phyloP scores from a whole-genome alignment of 2,329 filamentous ascomycete species.

The Dactylellina leptospora region DNA sequence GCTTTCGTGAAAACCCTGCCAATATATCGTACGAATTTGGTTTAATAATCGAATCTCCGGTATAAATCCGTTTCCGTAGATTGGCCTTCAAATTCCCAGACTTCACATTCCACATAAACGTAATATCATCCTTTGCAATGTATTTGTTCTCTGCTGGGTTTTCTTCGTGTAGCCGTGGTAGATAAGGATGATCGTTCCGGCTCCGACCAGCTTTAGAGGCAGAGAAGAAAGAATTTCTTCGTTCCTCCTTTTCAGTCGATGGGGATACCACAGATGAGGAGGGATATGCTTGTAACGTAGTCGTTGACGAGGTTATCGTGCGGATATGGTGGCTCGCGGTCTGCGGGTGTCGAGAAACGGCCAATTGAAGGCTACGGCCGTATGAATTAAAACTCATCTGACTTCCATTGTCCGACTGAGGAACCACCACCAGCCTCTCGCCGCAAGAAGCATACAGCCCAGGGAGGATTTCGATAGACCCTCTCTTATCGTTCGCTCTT shows the following conservation, averaged over 20 bases:
- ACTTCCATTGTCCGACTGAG: slow-evolving; percentile 51
- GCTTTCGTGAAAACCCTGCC: slow-evolving; percentile 30
- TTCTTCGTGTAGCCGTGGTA: background rate
- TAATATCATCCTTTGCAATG: slow-evolving; percentile 28
- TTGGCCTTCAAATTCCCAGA: slow-evolving; percentile 18
- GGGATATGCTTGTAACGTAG: background rate
- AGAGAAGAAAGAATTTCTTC: background rate
- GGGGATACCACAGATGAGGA: too few species aligned
- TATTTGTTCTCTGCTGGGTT: background rate
- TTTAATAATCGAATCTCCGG: slow-evolving; percentile 33
- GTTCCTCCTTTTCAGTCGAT: background rate
- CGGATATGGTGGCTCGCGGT: slow-evolving; percentile 13
- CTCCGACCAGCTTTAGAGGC: too few species aligned
- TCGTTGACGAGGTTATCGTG: slow-evolving; percentile 6
- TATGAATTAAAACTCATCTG: slow-evolving; percentile 52
- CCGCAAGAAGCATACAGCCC: slow-evolving; percentile 30
- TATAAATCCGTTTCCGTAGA: slow-evolving; percentile 24
- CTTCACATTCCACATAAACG: slow-evolving; percentile 23
- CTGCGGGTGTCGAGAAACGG: slow-evolving; percentile 43
- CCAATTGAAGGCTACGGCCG: slow-evolving; percentile 53
- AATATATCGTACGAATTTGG: slow-evolving; percentile 43
- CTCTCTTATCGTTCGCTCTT: background rate
- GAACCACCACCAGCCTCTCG: slow-evolving; percentile 35
- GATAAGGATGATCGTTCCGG: slow-evolving; percentile 8
- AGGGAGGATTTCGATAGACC: slow-evolving; percentile 15